Conservation (phyloP, 2,329 filamentous ascomycete species). For the Fusarium continuum region DNA sequence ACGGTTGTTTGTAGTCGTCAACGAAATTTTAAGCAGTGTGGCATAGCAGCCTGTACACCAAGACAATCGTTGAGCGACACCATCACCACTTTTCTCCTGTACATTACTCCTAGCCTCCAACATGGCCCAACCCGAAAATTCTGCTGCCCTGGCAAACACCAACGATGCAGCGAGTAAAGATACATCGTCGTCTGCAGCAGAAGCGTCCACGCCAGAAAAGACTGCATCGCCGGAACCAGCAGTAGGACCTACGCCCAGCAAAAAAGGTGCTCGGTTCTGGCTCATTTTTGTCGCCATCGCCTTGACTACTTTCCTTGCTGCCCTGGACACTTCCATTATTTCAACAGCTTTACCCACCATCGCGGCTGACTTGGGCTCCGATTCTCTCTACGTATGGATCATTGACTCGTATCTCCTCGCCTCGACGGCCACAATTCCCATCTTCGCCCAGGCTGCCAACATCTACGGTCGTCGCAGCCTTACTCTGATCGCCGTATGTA, state of each 20-base stretch:
- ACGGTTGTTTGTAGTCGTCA: too few relatives aligned
- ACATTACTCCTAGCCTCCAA: too few relatives aligned
- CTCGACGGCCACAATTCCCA: slow-evolving; percentile 53
- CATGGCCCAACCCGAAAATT: too few relatives aligned
- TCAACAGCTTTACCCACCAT: slow-evolving; percentile 46
- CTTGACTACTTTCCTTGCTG: slow-evolving; percentile 38
- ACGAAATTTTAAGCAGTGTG: too few relatives aligned
- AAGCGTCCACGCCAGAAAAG: not conserved
- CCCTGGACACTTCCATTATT: slow-evolving; percentile 44
- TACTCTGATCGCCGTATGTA: slow-evolving; percentile 42
- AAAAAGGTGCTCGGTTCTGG: slow-evolving; percentile 31
- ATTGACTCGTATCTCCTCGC: slow-evolving; percentile 34
- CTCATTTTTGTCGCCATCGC: slow-evolving; percentile 31
- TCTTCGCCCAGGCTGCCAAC: slow-evolving; percentile 59
- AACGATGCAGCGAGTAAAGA: not conserved
- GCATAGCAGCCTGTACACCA: too few relatives aligned
- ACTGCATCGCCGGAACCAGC: not conserved
- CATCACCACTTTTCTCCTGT: too few relatives aligned
- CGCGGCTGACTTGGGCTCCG: slow-evolving; percentile 26
- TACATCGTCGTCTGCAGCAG: not conserved
- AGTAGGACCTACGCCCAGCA: not conserved
- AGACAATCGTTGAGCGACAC: too few relatives aligned
- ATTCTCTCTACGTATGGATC: slow-evolving; percentile 41
- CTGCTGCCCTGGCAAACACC: not conserved
- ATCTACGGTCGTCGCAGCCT: slow-evolving; percentile 59